A percentile compares a stretch with the other conserved stretches of the same genome.
phyloP scores from a whole-genome alignment of 2,329 filamentous ascomycete species.

The Aspergillus cejpii region DNA sequence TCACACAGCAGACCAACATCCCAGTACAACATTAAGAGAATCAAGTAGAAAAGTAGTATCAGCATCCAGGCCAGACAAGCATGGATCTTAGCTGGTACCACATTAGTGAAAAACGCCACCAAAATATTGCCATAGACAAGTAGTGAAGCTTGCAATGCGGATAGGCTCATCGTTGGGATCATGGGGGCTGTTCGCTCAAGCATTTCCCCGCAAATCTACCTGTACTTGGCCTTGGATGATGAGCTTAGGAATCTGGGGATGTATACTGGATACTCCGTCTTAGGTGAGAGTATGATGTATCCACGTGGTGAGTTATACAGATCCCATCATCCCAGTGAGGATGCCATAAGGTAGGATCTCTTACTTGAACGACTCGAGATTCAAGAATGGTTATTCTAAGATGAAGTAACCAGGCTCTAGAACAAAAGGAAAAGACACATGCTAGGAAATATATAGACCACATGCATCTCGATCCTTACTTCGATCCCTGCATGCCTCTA shows the following conservation, averaged over 20 bases:
- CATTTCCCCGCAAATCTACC: background rate
- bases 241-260: background rate
- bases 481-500: background rate
- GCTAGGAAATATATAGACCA: no score
- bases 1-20: background rate
- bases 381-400: no score
- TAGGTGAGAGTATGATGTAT: background rate
- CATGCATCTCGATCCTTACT: background rate
- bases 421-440: no score
- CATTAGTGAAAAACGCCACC: background rate
- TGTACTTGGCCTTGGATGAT: background rate
- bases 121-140: background rate
- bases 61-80: background rate
- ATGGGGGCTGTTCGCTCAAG: background rate
- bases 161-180: background rate
- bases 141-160: background rate
- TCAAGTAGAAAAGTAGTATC: background rate
- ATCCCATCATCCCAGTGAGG: no score
- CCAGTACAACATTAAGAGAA: background rate
- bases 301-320: background rate
- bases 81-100: background rate
- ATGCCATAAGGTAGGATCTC: no score
- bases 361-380: no score
- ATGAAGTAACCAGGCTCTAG: no score
- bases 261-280: background rate